Evolutionary conservation across 116 monocot species (phyloP).

Genomic region (Thalassia testudinum): DNA sequence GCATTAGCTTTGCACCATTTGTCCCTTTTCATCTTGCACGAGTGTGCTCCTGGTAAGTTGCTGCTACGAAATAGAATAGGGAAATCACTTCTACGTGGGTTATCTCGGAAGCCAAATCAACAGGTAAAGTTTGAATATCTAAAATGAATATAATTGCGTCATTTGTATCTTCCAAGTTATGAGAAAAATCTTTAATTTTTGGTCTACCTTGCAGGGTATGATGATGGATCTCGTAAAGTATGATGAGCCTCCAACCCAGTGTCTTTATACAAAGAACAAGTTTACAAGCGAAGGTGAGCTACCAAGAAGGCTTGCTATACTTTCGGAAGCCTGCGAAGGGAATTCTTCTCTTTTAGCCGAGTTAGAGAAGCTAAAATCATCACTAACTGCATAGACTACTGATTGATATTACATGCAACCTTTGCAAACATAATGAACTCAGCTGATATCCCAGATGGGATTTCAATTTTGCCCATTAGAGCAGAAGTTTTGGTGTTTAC

Average conservation of each 20-base stretch:
- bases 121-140: conserved; percentile 18
- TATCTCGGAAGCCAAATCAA: conserved; percentile 37
- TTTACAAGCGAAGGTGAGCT: conserved; percentile 4
- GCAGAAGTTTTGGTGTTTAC: too few relatives aligned
- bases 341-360: conserved; percentile 36
- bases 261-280: neutral
- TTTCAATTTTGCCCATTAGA: too few relatives aligned
- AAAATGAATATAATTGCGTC: neutral
- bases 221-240: conserved; percentile 23
- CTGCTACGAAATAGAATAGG: conserved; percentile 39
- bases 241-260: neutral
- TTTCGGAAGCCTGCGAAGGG: conserved; percentile 48
- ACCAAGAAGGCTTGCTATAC: conserved; percentile 17
- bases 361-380: conserved; percentile 27
- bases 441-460: too few relatives aligned
- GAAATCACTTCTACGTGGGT: conserved; percentile 65
- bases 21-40: conserved; percentile 47
- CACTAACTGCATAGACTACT: neutral
- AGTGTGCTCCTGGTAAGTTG: conserved; percentile 17
- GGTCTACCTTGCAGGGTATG: conserved; percentile 31
- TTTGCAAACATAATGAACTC: neutral
- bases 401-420: too few relatives aligned
- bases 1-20: conserved; percentile 67
- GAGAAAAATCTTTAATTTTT: neutral
- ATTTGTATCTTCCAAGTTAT: neutral